phyloP scores from a whole-genome alignment of 2,329 filamentous ascomycete genomes.

The Epichloe sp. region DNA sequence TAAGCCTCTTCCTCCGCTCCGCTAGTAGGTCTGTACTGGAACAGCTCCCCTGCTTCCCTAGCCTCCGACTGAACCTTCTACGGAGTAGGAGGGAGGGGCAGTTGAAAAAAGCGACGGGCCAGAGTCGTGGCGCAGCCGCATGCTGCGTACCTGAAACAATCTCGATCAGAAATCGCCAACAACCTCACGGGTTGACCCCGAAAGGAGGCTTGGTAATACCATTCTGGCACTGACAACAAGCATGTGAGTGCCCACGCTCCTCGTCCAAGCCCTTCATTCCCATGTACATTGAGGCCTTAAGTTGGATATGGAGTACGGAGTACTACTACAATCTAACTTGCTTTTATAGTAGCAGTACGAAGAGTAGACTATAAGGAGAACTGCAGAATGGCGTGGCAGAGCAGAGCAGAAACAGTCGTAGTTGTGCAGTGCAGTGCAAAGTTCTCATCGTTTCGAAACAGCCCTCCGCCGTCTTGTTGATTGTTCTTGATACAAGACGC shows the following conservation, averaged over 20 bases:
- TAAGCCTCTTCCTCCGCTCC: background rate
- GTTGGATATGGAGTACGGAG: too few relatives aligned
- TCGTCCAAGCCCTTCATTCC: background rate
- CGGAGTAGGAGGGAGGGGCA: background rate
- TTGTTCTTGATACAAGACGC: background rate
- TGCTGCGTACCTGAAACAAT: background rate
- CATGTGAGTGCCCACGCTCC: background rate
- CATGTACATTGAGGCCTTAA: too few relatives aligned
- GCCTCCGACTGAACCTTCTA: too few relatives aligned
- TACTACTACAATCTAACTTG: too few relatives aligned
- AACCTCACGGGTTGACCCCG: background rate
- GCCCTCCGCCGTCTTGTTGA: background rate
- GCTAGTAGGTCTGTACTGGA: background rate
- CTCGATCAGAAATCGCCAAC: slow-evolving; percentile 1
- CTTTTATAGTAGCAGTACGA: background rate
- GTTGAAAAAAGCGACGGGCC: background rate
- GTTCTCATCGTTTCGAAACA: background rate
- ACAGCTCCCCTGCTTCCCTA: background rate
- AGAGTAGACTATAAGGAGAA: background rate
- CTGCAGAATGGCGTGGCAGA: too few relatives aligned
- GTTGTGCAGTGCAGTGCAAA: too few relatives aligned
- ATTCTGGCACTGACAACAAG: background rate
- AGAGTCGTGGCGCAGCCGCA: background rate
- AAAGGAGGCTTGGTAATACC: background rate
- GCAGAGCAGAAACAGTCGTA: too few relatives aligned